phyloP scores from a whole-genome alignment of 371 early-diverging fungal species.

The Mucor lusitanicus region DNA sequence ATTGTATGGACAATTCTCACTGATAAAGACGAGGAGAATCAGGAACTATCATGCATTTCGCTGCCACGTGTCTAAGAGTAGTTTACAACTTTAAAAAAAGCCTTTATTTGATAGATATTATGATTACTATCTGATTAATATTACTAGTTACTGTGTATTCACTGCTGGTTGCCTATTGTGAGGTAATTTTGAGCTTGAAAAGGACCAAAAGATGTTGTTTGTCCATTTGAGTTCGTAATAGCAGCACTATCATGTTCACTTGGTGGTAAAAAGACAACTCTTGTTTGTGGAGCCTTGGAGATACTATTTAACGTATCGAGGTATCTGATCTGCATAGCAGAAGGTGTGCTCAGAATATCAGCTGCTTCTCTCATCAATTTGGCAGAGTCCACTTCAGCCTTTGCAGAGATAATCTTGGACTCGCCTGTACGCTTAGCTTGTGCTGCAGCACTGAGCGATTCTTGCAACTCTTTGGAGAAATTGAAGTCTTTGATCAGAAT shows the following conservation, averaged over 20 bases:
- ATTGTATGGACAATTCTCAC: too few relatives aligned
- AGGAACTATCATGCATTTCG: background rate
- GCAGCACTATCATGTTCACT: conserved; percentile 1
- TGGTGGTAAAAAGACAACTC: conserved; percentile 14
- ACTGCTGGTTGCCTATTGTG: background rate
- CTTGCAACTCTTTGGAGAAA: conserved; percentile 78
- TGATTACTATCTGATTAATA: background rate
- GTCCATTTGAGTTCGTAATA: background rate
- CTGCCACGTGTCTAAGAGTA: background rate
- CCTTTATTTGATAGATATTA: background rate
- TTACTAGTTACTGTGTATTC: background rate
- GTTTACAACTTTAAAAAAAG: background rate
- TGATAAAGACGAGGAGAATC: too few relatives aligned
- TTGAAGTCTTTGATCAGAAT: conserved; percentile 88
- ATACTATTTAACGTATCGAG: conserved; percentile 75
- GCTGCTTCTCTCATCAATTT: conserved; percentile 93
- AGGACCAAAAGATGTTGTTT: conserved; percentile 13
- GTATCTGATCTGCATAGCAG: conserved; percentile 87
- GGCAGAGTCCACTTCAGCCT: conserved; percentile 91
- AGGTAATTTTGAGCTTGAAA: conserved; percentile 13
- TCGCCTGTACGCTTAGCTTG: conserved; percentile 88
- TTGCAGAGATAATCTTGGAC: conserved; percentile 87
- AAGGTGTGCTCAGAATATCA: conserved; percentile 67
- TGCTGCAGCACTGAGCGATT: conserved; percentile 88
- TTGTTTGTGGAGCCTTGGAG: conserved; percentile 10